These are phyloP conservation scores for Aspergillus ochraceoroseus DNA, from an alignment of 2,329 filamentous ascomycete genomes.

Conservation along the genomic window DNA sequence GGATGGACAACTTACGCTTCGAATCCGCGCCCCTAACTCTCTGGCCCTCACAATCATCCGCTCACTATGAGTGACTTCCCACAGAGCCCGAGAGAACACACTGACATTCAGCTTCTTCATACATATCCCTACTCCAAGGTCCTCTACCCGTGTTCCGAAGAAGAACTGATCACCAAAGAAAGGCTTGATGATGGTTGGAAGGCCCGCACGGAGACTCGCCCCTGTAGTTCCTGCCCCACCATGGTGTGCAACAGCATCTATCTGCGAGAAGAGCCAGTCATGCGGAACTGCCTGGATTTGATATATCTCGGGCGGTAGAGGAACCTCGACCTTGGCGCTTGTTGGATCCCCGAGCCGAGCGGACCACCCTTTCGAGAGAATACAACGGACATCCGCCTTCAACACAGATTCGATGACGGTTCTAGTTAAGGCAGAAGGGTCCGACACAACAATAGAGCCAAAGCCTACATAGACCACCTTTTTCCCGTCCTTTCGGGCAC, in stretches of 20 bases:
- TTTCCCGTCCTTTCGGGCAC: constrained; percentile 73
- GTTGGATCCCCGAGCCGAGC: constrained; percentile 65
- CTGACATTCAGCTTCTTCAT: constrained; percentile 86
- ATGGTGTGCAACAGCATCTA: constrained; percentile 91
- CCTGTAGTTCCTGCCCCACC: constrained; percentile 93
- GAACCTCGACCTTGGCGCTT: constrained; percentile 59
- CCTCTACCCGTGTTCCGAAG: constrained; percentile 83
- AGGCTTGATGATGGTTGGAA: constrained; percentile 90
- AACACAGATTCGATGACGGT: constrained; percentile 89
- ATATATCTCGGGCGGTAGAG: constrained; percentile 72
- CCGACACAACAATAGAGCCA: constrained; percentile 88
- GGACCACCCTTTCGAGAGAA: constrained; percentile 95
- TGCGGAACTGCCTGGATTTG: constrained; percentile 89
- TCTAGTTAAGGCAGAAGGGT: constrained; percentile 80
- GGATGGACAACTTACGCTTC: constrained; percentile 64
- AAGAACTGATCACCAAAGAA: constrained; percentile 99
- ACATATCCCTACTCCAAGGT: constrained; percentile 85
- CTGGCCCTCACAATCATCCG: constrained; percentile 86
- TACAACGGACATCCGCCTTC: constrained; percentile 88
- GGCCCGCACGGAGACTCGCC: constrained; percentile 80
- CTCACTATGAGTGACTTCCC: constrained; percentile 84
- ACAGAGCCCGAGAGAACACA: constrained; percentile 77
- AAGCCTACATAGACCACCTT: constrained; percentile 97
- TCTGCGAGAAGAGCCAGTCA: constrained; percentile 91
- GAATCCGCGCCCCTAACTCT: constrained; percentile 78